Percentiles rank a stretch among this genome's conserved stretches.
These are phyloP conservation scores for Pleurostoma richardsiae DNA, from an alignment of 2,329 filamentous ascomycete species.

Conservation along the genomic window DNA sequence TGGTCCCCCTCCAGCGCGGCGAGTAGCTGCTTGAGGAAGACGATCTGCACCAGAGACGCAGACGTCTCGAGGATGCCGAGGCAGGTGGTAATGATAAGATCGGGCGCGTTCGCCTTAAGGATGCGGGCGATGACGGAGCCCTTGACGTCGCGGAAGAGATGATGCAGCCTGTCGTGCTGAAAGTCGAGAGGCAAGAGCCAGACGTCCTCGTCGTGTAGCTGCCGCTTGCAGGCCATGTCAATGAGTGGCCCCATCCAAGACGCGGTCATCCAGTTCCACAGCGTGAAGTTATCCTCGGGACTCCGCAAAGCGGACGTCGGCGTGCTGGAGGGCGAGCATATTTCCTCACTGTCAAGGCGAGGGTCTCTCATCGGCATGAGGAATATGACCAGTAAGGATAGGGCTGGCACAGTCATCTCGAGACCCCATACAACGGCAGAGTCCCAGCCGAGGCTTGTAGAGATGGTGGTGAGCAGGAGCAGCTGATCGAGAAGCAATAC, in stretches of 20 bases:
- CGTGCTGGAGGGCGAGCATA: conserved; percentile 50
- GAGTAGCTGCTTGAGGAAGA: conserved; percentile 69
- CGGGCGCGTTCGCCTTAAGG: conserved; percentile 71
- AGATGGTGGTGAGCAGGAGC: conserved; percentile 22
- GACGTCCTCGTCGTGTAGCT: conserved; percentile 73
- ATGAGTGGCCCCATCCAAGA: conserved; percentile 79
- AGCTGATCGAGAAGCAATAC: conserved; percentile 24
- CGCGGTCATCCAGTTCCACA: conserved; percentile 82
- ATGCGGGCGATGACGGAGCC: conserved; percentile 70
- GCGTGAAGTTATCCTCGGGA: conserved; percentile 72
- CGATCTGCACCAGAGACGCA: conserved; percentile 52
- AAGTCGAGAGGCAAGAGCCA: conserved; percentile 79
- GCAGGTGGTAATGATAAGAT: conserved; percentile 62
- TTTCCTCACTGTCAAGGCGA: conserved; percentile 43
- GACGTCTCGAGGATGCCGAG: conserved; percentile 60
- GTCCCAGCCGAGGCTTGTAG: conserved; percentile 19
- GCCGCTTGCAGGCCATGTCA: conserved; percentile 53
- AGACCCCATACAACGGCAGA: conserved; percentile 15
- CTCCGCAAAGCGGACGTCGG: conserved; percentile 59
- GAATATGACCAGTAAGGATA: conserved; percentile 49
- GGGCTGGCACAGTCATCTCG: conserved; percentile 33
- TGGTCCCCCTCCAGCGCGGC: conserved; percentile 55
- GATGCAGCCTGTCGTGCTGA: conserved; percentile 71
- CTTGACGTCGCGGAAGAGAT: conserved; percentile 65
- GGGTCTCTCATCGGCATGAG: conserved; percentile 68